Percentiles rank a stretch among this genome's conserved stretches.
These are phyloP conservation scores for Lachnellula suecica DNA, from an alignment of 2,329 filamentous ascomycete species.

Conservation along the genomic window DNA sequence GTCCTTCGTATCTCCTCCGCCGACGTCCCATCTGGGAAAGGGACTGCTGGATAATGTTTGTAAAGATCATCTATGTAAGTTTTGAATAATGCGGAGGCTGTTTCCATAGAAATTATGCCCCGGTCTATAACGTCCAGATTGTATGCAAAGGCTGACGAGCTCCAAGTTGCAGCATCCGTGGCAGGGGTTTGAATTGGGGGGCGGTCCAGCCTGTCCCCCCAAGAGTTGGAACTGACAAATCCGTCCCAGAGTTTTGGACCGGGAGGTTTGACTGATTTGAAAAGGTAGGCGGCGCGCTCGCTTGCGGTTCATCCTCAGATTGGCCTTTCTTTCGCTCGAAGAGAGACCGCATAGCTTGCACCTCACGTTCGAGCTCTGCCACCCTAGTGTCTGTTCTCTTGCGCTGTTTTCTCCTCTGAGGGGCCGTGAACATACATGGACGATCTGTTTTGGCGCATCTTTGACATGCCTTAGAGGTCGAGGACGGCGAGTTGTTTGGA, in stretches of 20 bases:
- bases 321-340: slow-evolving; percentile 26
- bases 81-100: slow-evolving; percentile 51
- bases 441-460: slow-evolving; percentile 35
- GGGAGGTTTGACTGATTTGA: not conserved
- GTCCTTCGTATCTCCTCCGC: slow-evolving; percentile 51
- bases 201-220: not conserved
- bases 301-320: not conserved
- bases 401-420: slow-evolving; percentile 37
- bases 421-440: slow-evolving; percentile 36
- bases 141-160: slow-evolving; percentile 6
- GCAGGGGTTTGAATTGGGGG: not conserved
- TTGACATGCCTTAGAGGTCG: slow-evolving; percentile 28
- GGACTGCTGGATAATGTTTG: slow-evolving; percentile 57
- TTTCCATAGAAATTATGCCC: slow-evolving; percentile 54
- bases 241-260: not conserved
- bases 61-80: slow-evolving; percentile 58
- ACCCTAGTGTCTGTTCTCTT: slow-evolving; percentile 42
- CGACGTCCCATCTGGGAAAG: slow-evolving; percentile 52
- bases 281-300: not conserved
- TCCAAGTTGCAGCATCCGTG: not conserved
- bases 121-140: slow-evolving; percentile 48
- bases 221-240: not conserved
- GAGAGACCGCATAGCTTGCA: slow-evolving; percentile 36
- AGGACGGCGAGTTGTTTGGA: slow-evolving; percentile 21
- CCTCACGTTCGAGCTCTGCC: slow-evolving; percentile 40